A percentile compares a stretch with the other conserved stretches of the same genome.
Evolutionary conservation across 345 rosid genomes (phyloP).

Genomic region (Triadica sebifera): DNA sequence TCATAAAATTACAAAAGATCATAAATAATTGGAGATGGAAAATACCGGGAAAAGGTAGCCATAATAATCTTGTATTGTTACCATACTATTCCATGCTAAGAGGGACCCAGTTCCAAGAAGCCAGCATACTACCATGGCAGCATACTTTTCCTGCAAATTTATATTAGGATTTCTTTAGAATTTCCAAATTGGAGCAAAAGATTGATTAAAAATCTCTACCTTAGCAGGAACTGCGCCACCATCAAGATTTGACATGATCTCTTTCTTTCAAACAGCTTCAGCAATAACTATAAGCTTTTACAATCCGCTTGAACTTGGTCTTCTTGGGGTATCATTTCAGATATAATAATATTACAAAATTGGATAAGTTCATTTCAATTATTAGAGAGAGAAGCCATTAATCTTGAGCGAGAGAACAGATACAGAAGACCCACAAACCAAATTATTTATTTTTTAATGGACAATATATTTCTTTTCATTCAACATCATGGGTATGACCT

Average conservation of each 20-base stretch:
- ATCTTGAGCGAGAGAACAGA: no score
- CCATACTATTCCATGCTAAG: constrained; percentile 80
- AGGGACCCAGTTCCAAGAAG: constrained; percentile 80
- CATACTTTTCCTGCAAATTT: constrained; percentile 53
- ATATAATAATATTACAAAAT: no score
- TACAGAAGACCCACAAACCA: no score
- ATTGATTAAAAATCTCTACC: not conserved
- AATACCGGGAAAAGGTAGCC: constrained; percentile 57
- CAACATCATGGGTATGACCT: no score
- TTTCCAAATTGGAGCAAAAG: not conserved
- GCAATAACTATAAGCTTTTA: no score
- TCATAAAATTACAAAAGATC: not conserved
- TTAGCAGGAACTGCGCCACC: not conserved
- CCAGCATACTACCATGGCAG: constrained; percentile 71
- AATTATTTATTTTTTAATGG: no score
- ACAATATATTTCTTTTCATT: no score
- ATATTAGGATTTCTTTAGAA: not conserved
- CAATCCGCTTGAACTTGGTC: no score
- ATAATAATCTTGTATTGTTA: constrained; percentile 74
- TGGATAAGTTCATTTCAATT: no score
- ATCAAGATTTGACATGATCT: not conserved
- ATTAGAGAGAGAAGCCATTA: no score
- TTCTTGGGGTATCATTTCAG: no score
- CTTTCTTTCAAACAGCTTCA: no score
- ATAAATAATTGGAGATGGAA: not conserved